Base-by-base conservation (phyloP, 202 grass and related monocot genomes). In the Schoenoplectus triqueter region DNA sequence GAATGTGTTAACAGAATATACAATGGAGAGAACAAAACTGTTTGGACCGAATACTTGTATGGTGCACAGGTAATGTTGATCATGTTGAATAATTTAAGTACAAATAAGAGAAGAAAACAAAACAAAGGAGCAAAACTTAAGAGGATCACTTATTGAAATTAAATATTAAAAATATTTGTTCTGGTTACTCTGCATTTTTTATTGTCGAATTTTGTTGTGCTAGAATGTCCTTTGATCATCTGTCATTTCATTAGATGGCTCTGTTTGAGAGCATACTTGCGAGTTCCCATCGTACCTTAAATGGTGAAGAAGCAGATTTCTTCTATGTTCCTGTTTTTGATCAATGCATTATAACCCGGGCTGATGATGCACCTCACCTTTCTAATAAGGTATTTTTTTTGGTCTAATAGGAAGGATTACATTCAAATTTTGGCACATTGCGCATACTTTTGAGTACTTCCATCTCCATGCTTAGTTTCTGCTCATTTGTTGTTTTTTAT, bases 1-100 rank as follows among this genome's bases (percentile, higher is more conserved):
- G 31, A 98, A 62, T 98, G 95, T 87, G 93, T 98, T 39, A 98
- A 98, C 81, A 93, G 95, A 88, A 89, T 95, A 80, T 98, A 98
- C 66, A 87, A 81, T 86, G 88, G 86, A 31, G 86, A 85, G 51
- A 98, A 98, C 84, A 90, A 86, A 90, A 98, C 95, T 82, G 42
- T 93, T 54, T 98, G 95, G 95, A 89, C 87, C 10, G 56, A 84
- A 7, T 86, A 93, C 84, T 89, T 98, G 61, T 98, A 98, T 89
- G 95, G 95, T 52, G 85, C 92, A 81, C 95, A 98, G 95, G 95
- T 59, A 59, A 59, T 15, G 56, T 41, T 66, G 15, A 47, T 81
- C 9, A 66, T 2, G 9, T 65, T 42, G 3, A 7, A 10, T 61
- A 11, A 15, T 62, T 48, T 62, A 42, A 56, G 10, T 42, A 45